Evolutionary conservation across 2,329 filamentous ascomycete species (phyloP), one percentile per base, ranked within the genome.

Genomic region (Pseudogymnoascus sp.): DNA sequence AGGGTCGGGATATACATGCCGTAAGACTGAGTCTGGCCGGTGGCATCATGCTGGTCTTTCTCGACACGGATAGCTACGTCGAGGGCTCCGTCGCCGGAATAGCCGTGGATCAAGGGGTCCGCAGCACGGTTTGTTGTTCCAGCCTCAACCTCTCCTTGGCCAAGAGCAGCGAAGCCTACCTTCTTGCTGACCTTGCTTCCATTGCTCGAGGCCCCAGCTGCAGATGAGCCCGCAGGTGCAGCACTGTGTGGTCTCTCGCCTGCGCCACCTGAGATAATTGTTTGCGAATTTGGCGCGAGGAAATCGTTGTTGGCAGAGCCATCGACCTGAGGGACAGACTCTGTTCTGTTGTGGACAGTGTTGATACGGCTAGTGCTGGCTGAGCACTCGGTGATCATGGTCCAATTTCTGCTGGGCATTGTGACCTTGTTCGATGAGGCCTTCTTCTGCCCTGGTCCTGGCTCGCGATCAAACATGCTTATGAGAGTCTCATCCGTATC

Each of bases 381-480:
- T n/a, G 86, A 85, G 74, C 96, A 97, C 72, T 96, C 90, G 15
- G 90, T 88, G 63, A 99, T 86, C 41, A 89, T 87, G 69, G 93
- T 93, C 81, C 90, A 99, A 73, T 99, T 99, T 22, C 94, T 85
- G 66, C 91, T 92, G 2, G 96, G 85, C 74, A 97, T 97, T 9
- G 92, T 97, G 64, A 90, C 89, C 65, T 90, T 82, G 74, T 97
- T 97, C 70, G 82, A 87, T 43, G 77, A 77, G 1, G 86, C 82
- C 3, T 88, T 90, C 76, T 92, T 96, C 81, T 58, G 89, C 70
- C 72, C 83, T 71, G 74, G 82, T 67, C 96, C 91, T 0, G 95
- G 91, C 68, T 97, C 92, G 69, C 89, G 88, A 64, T 91, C 83
- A 74, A 99, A 99, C 68, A 97, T 85, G n/a, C 89, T 86, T 66